phyloP scores from a whole-genome alignment of 2,329 filamentous ascomycete species.

The Capronia epimyces region DNA sequence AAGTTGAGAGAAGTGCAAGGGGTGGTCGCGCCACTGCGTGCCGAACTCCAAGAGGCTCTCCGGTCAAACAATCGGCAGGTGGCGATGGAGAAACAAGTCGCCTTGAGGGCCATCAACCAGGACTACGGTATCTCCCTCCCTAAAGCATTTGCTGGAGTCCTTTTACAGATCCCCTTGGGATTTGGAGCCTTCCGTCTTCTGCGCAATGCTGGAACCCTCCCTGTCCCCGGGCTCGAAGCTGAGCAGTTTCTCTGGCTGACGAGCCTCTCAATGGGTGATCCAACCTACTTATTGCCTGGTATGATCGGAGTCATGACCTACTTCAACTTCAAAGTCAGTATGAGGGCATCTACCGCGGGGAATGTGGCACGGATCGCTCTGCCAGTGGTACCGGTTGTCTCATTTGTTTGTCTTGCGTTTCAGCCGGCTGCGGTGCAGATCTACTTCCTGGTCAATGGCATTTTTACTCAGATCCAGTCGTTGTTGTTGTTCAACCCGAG shows the following conservation, averaged over 20 bases:
- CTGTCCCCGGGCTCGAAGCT: conserved; percentile 69
- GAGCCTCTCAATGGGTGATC: conserved; percentile 71
- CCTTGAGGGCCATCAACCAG: conserved; percentile 50
- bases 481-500: conserved; percentile 3
- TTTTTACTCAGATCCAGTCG: conserved; percentile 15
- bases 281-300: conserved; percentile 68
- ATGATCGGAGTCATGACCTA: conserved; percentile 54
- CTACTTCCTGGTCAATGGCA: conserved; percentile 18
- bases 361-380: conserved; percentile 22
- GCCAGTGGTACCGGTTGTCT: conserved; percentile 48
- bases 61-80: conserved; percentile 44
- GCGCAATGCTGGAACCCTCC: conserved; percentile 66
- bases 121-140: conserved; percentile 50
- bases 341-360: conserved; percentile 26
- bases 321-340: conserved; percentile 52
- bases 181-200: conserved; percentile 76
- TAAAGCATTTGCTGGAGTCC: conserved; percentile 51
- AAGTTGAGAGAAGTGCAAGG: conserved; percentile 58
- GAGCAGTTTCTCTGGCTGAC: conserved; percentile 72
- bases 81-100: conserved; percentile 44
- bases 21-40: conserved; percentile 51
- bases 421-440: conserved; percentile 17
- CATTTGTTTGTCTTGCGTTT: conserved; percentile 34
- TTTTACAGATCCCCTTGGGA: conserved; percentile 63
- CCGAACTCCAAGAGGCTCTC: conserved; percentile 48